Conservation (phyloP, 495 filamentous ascomycete genomes). For the Tetracladium setigerum region DNA sequence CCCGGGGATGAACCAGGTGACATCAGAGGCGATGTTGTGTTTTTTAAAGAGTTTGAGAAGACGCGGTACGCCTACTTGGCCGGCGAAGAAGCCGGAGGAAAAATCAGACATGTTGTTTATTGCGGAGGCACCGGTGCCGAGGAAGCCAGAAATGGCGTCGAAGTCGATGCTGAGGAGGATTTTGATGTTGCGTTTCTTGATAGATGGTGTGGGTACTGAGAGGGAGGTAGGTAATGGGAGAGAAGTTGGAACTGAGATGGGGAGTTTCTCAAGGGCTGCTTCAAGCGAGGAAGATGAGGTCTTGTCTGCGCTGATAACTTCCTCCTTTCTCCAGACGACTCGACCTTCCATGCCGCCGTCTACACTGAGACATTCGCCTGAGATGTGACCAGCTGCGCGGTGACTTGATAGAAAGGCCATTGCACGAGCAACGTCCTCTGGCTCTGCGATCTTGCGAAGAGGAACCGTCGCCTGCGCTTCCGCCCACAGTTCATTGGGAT, state of each 20-base stretch:
- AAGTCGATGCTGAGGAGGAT: constrained; percentile 50
- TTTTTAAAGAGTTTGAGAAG: constrained; percentile 51
- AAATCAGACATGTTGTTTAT: constrained; percentile 52
- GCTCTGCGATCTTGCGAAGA: constrained; percentile 37
- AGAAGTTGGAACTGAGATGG: constrained; percentile 3
- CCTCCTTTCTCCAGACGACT: constrained; percentile 37
- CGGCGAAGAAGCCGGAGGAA: constrained; percentile 50
- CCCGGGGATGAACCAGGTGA: constrained; percentile 59
- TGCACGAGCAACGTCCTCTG: constrained; percentile 41
- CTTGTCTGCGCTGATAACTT: constrained; percentile 17
- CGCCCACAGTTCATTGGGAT: constrained; percentile 35
- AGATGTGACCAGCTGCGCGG: constrained; percentile 45
- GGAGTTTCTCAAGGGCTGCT: constrained; percentile 6
- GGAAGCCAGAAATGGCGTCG: constrained; percentile 52
- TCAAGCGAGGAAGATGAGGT: neutral
- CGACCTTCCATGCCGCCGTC: constrained; percentile 45
- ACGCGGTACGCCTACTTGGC: constrained; percentile 50
- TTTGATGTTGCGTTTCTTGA: constrained; percentile 33
- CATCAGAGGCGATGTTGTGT: constrained; percentile 39
- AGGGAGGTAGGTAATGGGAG: constrained; percentile 14
- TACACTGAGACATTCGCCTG: constrained; percentile 43
- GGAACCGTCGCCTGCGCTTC: constrained; percentile 41
- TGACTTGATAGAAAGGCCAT: constrained; percentile 47
- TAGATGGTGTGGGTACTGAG: constrained; percentile 19
- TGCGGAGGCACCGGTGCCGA: constrained; percentile 44